phyloP scores from a whole-genome alignment of 192 early-diverging fungal genomes.

The Mortierella antarctica region DNA sequence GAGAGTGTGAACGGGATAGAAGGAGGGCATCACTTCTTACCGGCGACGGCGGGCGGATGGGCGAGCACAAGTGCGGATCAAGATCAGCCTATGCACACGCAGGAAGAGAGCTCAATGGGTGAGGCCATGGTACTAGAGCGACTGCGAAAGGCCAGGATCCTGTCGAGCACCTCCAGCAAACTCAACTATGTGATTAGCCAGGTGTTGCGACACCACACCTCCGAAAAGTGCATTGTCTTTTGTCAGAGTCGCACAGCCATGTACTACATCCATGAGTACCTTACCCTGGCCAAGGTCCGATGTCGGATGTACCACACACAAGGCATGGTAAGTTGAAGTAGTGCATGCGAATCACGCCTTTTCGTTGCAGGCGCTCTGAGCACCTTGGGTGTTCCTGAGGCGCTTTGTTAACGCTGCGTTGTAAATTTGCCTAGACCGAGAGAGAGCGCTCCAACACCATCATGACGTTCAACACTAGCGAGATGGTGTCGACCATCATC shows the following conservation, averaged over 20 bases:
- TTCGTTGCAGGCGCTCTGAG: not conserved
- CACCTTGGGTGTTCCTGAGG: not conserved
- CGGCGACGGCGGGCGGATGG: too few species aligned
- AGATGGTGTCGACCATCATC: slow-evolving; percentile 59
- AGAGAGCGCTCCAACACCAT: slow-evolving; percentile 59
- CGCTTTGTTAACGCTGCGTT: too few species aligned
- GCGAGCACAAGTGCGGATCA: too few species aligned
- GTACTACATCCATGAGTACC: slow-evolving; percentile 62
- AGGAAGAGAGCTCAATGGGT: not conserved
- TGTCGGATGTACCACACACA: slow-evolving; percentile 63
- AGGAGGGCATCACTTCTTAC: too few species aligned
- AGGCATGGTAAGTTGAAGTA: slow-evolving; percentile 48
- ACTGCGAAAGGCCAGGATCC: slow-evolving; percentile 17
- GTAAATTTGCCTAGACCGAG: slow-evolving; percentile 27
- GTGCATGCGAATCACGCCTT: not conserved
- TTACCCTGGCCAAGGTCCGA: slow-evolving; percentile 61
- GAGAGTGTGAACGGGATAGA: too few species aligned
- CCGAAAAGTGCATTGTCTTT: slow-evolving; percentile 74
- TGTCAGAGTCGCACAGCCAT: slow-evolving; percentile 63
- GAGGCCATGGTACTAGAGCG: slow-evolving; percentile 3
- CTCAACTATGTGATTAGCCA: slow-evolving; percentile 64
- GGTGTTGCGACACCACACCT: slow-evolving; percentile 28
- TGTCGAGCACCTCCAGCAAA: slow-evolving; percentile 65
- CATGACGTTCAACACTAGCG: slow-evolving; percentile 72
- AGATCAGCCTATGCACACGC: too few species aligned